Conservation (phyloP, 352 stramenopile genomes). For the Phytophthora tubulina region DNA sequence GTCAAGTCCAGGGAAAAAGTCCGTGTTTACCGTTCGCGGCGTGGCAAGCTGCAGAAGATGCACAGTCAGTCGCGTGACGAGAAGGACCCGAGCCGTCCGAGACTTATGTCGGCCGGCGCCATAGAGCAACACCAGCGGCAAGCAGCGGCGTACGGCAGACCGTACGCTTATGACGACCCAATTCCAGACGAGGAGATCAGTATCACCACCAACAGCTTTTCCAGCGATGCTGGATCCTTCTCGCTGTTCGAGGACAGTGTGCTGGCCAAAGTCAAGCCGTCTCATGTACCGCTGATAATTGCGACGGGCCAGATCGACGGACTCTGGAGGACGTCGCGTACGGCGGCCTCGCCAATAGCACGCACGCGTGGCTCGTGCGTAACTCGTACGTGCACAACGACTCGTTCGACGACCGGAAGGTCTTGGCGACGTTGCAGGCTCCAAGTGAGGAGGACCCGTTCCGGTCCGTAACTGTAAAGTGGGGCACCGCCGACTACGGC, state of each 20-base stretch:
- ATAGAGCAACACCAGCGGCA: conserved; percentile 41
- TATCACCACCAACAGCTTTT: conserved; percentile 41
- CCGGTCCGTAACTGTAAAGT: conserved; percentile 57
- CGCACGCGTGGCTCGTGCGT: conserved; percentile 41
- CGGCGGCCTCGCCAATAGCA: conserved; percentile 44
- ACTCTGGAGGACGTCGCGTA: conserved; percentile 45
- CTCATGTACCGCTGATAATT: conserved; percentile 42
- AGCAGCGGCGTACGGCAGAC: conserved; percentile 31
- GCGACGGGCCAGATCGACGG: conserved; percentile 46
- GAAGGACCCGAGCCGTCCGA: conserved; percentile 45
- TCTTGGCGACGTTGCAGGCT: conserved; percentile 47
- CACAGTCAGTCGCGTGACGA: conserved; percentile 35
- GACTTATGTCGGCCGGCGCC: conserved; percentile 45
- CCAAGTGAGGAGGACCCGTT: conserved; percentile 56
- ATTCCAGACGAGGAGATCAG: conserved; percentile 28
- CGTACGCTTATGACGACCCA: conserved; percentile 38
- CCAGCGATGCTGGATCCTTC: conserved; percentile 46
- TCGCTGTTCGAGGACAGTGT: conserved; percentile 45
- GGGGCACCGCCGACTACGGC: conserved; percentile 39
- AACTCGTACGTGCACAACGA: conserved; percentile 52
- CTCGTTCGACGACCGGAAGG: conserved; percentile 42
- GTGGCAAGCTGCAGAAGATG: conserved; percentile 34
- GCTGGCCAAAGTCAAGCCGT: conserved; percentile 37
- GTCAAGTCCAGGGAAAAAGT: conserved; percentile 60
- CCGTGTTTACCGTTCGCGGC: conserved; percentile 59